A percentile compares a stretch with the other conserved stretches of the same genome.
Conservation (phyloP, 495 filamentous ascomycete species). For the Tetracladium setigerum region DNA sequence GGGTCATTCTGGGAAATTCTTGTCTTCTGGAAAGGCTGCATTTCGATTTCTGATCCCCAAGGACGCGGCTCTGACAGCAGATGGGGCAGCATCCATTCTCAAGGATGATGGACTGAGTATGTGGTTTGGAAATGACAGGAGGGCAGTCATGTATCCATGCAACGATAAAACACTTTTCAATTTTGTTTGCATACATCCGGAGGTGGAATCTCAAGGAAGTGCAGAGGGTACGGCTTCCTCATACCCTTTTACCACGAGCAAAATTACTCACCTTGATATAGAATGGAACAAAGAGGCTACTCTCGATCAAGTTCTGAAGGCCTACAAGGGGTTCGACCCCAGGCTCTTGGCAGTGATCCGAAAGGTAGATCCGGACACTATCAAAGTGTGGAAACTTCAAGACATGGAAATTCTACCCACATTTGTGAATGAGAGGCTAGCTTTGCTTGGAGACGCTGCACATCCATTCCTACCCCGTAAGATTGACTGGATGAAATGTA, state of each 20-base stretch:
- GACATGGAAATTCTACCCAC: slow-evolving; percentile 45
- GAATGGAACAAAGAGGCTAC: slow-evolving; percentile 42
- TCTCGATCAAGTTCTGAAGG: slow-evolving; percentile 37
- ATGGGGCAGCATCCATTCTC: slow-evolving; percentile 38
- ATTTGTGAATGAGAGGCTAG: slow-evolving; percentile 40
- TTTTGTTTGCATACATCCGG: slow-evolving; percentile 51
- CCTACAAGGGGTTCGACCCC: slow-evolving; percentile 43
- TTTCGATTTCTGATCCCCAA: slow-evolving; percentile 50
- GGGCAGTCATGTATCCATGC: slow-evolving; percentile 54
- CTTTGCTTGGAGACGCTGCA: slow-evolving; percentile 50
- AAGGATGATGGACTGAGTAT: slow-evolving; percentile 35
- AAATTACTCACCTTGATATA: not conserved
- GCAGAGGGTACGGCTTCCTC: not conserved
- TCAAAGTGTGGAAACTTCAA: slow-evolving; percentile 50
- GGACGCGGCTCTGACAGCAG: slow-evolving; percentile 34
- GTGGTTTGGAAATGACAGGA: slow-evolving; percentile 39
- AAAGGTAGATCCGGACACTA: slow-evolving; percentile 33
- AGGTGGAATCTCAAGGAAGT: slow-evolving; percentile 25
- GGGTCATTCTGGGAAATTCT: slow-evolving; percentile 29
- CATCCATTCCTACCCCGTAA: slow-evolving; percentile 47
- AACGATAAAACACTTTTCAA: slow-evolving; percentile 47
- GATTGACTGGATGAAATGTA: not conserved
- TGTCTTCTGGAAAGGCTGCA: slow-evolving; percentile 45
- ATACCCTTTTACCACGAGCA: not conserved
- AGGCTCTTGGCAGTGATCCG: slow-evolving; percentile 35